Evolutionary conservation across 768 basidiomycete genomes (phyloP).

Genomic region (Pulveroboletus ravenelii): DNA sequence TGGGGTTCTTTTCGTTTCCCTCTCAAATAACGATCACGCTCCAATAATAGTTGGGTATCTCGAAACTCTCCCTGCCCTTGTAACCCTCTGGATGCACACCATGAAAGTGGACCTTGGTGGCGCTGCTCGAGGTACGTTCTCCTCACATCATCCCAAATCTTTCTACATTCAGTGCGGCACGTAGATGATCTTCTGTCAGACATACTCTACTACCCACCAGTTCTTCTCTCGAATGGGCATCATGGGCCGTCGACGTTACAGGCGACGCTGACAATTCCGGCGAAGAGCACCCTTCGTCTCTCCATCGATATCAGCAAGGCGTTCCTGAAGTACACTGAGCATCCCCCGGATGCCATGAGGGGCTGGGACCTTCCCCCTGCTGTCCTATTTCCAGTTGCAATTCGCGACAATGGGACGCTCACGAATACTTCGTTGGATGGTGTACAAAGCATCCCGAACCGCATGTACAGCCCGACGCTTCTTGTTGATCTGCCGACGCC

Average conservation of each 20-base stretch:
- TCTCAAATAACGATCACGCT: slow-evolving; percentile 53
- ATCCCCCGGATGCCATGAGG: slow-evolving; percentile 91
- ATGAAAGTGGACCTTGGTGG: slow-evolving; percentile 50
- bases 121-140: slow-evolving; percentile 39
- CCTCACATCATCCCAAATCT: too few relatives aligned
- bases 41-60: slow-evolving; percentile 57
- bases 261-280: slow-evolving; percentile 63
- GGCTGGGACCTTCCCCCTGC: slow-evolving; percentile 93
- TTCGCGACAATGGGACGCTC: not conserved
- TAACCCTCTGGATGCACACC: slow-evolving; percentile 85
- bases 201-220: slow-evolving; percentile 53
- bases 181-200: slow-evolving; percentile 61
- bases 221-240: slow-evolving; percentile 13
- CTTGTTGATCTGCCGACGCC: slow-evolving; percentile 96
- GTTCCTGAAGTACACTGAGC: slow-evolving; percentile 91
- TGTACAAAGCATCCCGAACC: slow-evolving; percentile 11
- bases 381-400: slow-evolving; percentile 48
- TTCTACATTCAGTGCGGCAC: not conserved
- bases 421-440: slow-evolving; percentile 2
- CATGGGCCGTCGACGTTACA: slow-evolving; percentile 65
- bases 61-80: slow-evolving; percentile 91
- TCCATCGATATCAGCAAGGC: slow-evolving; percentile 74
- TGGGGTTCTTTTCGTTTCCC: slow-evolving; percentile 63
- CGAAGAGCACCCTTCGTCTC: slow-evolving; percentile 57
- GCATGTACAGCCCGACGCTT: slow-evolving; percentile 76